These are phyloP conservation scores for Phenoliferia sp. DNA, from an alignment of 1,284 basidiomycete species.

Conservation along the genomic window DNA sequence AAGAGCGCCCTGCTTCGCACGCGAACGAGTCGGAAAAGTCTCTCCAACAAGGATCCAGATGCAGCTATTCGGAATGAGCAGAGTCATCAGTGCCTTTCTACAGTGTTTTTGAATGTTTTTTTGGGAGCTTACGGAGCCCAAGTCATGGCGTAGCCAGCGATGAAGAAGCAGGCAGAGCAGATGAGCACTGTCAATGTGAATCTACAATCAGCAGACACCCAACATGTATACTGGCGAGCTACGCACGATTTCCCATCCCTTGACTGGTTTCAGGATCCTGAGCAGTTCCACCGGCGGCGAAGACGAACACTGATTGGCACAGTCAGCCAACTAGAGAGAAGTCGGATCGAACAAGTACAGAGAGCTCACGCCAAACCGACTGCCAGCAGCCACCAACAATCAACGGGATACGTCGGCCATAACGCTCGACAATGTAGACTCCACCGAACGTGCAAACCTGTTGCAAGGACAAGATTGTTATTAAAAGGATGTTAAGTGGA, in stretches of 20 bases:
- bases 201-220: neutral
- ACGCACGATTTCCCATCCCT: neutral
- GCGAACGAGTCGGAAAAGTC: conserved; percentile 67
- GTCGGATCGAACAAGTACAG: too few species aligned
- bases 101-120: too few species aligned
- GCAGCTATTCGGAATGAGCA: neutral
- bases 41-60: conserved; percentile 49
- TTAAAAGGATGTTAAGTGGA: too few species aligned
- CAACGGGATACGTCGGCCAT: conserved; percentile 2
- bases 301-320: neutral
- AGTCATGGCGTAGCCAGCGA: conserved; percentile 23
- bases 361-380: too few species aligned
- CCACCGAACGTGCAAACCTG: neutral
- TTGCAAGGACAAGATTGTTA: neutral
- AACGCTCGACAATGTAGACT: conserved; percentile 1
- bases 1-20: conserved; percentile 71
- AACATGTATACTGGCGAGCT: neutral
- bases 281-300: neutral
- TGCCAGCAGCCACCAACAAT: too few species aligned
- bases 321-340: too few species aligned
- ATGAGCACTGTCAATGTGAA: neutral
- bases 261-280: neutral
- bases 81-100: neutral
- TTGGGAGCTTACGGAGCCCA: conserved; percentile 36
- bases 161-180: neutral